Conservation (phyloP, 1,284 basidiomycete species). For the Boletus smithii region DNA sequence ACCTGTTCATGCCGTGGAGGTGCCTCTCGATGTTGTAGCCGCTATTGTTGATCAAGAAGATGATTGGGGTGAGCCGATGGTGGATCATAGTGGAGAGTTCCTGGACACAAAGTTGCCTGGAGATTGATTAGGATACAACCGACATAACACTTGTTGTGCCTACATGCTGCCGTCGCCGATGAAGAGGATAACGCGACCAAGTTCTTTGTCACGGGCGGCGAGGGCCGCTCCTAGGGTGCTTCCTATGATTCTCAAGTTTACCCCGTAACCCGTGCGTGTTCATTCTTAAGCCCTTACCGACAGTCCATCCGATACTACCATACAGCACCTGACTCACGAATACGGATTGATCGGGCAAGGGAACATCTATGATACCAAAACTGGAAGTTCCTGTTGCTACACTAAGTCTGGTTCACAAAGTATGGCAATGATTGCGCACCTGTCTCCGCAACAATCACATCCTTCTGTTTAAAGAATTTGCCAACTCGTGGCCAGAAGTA, state of each 20-base stretch:
- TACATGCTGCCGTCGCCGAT: conserved; percentile 81
- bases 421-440: conserved; percentile 37
- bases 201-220: conserved; percentile 66
- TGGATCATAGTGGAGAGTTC: conserved; percentile 79
- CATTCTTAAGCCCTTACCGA: conserved; percentile 47
- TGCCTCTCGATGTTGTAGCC: conserved; percentile 88
- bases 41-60: conserved; percentile 87
- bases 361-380: conserved; percentile 77
- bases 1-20: conserved; percentile 62
- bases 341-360: conserved; percentile 63
- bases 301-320: conserved; percentile 86
- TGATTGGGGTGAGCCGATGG: conserved; percentile 65
- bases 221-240: conserved; percentile 72
- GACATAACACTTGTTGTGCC: conserved; percentile 24
- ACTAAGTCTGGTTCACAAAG: conserved; percentile 15
- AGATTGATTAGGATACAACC: not conserved
- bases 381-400: conserved; percentile 45
- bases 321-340: conserved; percentile 79
- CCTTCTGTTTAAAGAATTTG: conserved; percentile 72
- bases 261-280: conserved; percentile 12
- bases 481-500: conserved; percentile 87
- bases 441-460: conserved; percentile 85
- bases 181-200: conserved; percentile 77
- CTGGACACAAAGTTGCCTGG: conserved; percentile 69
- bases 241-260: conserved; percentile 34